Percentiles rank a stretch among this genome's conserved stretches.
These are phyloP conservation scores for Candida pseudoglaebosa DNA, from an alignment of 805 yeast genomes.

Conservation along the genomic window DNA sequence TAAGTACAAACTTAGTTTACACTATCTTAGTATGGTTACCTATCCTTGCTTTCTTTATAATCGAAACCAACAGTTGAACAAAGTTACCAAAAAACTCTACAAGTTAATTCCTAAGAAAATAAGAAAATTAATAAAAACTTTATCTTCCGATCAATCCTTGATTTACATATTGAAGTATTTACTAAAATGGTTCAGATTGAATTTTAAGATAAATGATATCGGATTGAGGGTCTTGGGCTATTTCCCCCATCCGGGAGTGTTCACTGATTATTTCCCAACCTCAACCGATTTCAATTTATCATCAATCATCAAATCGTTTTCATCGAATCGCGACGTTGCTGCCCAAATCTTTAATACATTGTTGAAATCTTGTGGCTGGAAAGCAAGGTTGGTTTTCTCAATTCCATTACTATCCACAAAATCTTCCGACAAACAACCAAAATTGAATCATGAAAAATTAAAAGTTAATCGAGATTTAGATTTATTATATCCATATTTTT, in stretches of 20 bases:
- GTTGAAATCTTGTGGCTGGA: slow-evolving; percentile 25
- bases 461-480: slow-evolving; percentile 25
- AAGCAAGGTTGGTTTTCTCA: slow-evolving; percentile 28
- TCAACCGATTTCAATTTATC: slow-evolving; percentile 9
- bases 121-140: slow-evolving; percentile 14
- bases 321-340: slow-evolving; percentile 30
- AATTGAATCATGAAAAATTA: slow-evolving; percentile 16
- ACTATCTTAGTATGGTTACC: slow-evolving; percentile 20
- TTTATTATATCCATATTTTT: slow-evolving; percentile 31
- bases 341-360: slow-evolving; percentile 30
- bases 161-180: slow-evolving; percentile 28
- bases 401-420: slow-evolving; percentile 18
- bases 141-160: slow-evolving; percentile 15
- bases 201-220: slow-evolving; percentile 24
- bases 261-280: slow-evolving; percentile 16
- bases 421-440: slow-evolving; percentile 17
- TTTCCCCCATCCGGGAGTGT: slow-evolving; percentile 12
- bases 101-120: slow-evolving; percentile 21
- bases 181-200: slow-evolving; percentile 31
- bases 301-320: slow-evolving; percentile 16
- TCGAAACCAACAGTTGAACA: slow-evolving; percentile 20
- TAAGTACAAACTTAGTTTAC: slow-evolving; percentile 10
- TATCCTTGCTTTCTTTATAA: slow-evolving; percentile 18
- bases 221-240: slow-evolving; percentile 29
- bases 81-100: slow-evolving; percentile 18